A percentile compares a stretch with the other conserved stretches of the same genome.
These are phyloP conservation scores for Neurospora sp. DNA, from an alignment of 495 filamentous ascomycete species.

Conservation along the genomic window DNA sequence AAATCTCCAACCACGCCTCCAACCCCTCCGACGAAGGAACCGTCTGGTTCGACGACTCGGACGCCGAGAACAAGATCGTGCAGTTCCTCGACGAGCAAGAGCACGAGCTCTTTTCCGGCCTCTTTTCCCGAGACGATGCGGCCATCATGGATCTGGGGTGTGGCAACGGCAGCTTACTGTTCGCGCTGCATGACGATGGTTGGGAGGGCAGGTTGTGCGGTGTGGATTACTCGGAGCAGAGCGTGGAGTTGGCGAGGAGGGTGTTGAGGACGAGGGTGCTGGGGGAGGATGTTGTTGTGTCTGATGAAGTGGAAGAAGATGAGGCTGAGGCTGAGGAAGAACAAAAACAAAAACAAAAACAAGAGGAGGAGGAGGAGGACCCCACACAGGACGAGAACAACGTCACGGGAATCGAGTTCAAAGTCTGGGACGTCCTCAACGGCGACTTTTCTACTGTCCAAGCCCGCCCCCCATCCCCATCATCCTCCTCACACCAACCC, in stretches of 20 bases:
- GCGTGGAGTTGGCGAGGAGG: slow-evolving; percentile 57
- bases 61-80: slow-evolving; percentile 53
- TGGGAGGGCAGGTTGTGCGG: slow-evolving; percentile 61
- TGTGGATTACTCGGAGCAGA: slow-evolving; percentile 72
- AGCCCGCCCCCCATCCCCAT: neutral
- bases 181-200: slow-evolving; percentile 51
- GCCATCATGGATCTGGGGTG: slow-evolving; percentile 70
- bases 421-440: slow-evolving; percentile 65
- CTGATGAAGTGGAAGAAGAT: slow-evolving; percentile 3
- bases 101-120: slow-evolving; percentile 8
- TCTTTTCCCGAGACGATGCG: slow-evolving; percentile 7
- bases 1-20: slow-evolving; percentile 49
- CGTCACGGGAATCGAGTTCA: slow-evolving; percentile 44
- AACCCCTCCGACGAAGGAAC: slow-evolving; percentile 57
- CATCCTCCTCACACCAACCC: neutral
- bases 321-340: neutral
- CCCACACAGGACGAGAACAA: neutral
- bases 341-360: slow-evolving; percentile 4
- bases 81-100: slow-evolving; percentile 38
- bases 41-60: slow-evolving; percentile 67
- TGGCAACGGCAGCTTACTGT: slow-evolving; percentile 84
- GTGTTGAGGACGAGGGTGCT: slow-evolving; percentile 28
- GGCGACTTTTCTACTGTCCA: slow-evolving; percentile 22
- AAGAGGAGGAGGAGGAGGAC: slow-evolving; percentile 2
- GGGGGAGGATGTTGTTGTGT: slow-evolving; percentile 15